These are phyloP conservation scores for Penicillium salamii DNA, from an alignment of 495 filamentous ascomycete genomes.

Conservation along the genomic window DNA sequence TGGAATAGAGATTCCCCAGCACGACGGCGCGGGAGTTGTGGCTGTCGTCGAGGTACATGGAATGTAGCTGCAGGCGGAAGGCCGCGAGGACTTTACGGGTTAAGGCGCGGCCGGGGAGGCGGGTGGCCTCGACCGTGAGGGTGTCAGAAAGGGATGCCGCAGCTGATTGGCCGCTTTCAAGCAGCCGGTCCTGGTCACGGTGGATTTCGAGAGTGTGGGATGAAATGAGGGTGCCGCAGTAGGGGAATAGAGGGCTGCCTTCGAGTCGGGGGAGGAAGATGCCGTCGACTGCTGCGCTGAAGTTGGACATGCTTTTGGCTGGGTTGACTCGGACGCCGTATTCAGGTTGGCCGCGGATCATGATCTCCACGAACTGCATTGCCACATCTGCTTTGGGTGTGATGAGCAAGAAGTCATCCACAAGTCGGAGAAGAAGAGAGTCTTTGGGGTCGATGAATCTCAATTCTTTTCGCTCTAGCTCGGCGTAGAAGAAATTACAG, in stretches of 20 bases:
- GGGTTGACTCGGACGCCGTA: slow-evolving; percentile 80
- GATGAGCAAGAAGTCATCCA: slow-evolving; percentile 91
- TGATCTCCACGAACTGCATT: slow-evolving; percentile 65
- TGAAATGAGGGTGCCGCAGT: slow-evolving; percentile 80
- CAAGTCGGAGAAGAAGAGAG: slow-evolving; percentile 71
- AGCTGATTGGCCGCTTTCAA: slow-evolving; percentile 42
- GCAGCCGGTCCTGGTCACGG: slow-evolving; percentile 53
- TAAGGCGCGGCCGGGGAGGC: slow-evolving; percentile 67
- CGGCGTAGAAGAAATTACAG: slow-evolving; percentile 93
- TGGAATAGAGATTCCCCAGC: slow-evolving; percentile 68
- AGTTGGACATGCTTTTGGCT: slow-evolving; percentile 83
- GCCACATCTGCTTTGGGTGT: slow-evolving; percentile 66
- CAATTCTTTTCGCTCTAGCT: slow-evolving; percentile 69
- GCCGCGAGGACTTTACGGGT: slow-evolving; percentile 73
- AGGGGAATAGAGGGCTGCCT: slow-evolving; percentile 64
- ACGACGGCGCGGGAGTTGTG: slow-evolving; percentile 72
- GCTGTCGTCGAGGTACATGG: slow-evolving; percentile 83
- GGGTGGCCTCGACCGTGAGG: slow-evolving; percentile 72
- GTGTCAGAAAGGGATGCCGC: slow-evolving; percentile 50
- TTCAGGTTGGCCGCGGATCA: slow-evolving; percentile 72
- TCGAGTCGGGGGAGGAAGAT: slow-evolving; percentile 49
- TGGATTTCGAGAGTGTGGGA: slow-evolving; percentile 71
- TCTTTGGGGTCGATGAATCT: slow-evolving; percentile 59
- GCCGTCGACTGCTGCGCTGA: slow-evolving; percentile 60
- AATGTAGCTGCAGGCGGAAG: slow-evolving; percentile 82